phyloP scores from a whole-genome alignment of 73 alveolate genomes.

The Paramecium pentaurelia region DNA sequence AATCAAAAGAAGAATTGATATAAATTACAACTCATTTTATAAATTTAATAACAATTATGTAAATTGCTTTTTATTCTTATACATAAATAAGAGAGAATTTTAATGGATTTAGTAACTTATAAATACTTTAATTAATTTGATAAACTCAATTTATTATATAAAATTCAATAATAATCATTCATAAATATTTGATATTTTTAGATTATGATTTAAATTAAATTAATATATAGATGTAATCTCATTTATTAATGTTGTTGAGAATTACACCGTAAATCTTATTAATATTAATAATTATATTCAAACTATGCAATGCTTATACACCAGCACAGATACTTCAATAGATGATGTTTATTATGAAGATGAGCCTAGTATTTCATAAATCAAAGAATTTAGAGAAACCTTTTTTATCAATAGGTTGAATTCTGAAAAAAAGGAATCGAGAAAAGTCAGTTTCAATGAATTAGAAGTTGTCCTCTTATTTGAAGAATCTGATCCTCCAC shows the following conservation, averaged over 20 bases:
- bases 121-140: not conserved
- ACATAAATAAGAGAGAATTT: not conserved
- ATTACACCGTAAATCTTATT: not conserved
- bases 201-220: not conserved
- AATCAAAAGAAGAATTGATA: slow-evolving; percentile 3
- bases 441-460: slow-evolving; percentile 8
- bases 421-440: not conserved
- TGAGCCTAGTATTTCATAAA: not conserved
- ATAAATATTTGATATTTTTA: not conserved
- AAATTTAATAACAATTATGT: not conserved
- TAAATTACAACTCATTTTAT: not conserved
- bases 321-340: not conserved
- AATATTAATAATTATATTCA: not conserved
- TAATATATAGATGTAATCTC: not conserved
- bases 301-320: not conserved
- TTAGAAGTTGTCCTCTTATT: not conserved
- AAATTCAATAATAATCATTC: not conserved
- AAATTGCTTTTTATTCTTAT: not conserved
- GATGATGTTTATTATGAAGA: not conserved
- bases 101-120: not conserved
- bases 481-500: slow-evolving; percentile 10
- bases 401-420: not conserved
- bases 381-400: slow-evolving; percentile 1
- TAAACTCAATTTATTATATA: not conserved
- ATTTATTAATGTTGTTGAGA: not conserved